These are phyloP conservation scores for Claviceps humidiphila DNA, from an alignment of 2,329 filamentous ascomycete species.

Conservation along the genomic window DNA sequence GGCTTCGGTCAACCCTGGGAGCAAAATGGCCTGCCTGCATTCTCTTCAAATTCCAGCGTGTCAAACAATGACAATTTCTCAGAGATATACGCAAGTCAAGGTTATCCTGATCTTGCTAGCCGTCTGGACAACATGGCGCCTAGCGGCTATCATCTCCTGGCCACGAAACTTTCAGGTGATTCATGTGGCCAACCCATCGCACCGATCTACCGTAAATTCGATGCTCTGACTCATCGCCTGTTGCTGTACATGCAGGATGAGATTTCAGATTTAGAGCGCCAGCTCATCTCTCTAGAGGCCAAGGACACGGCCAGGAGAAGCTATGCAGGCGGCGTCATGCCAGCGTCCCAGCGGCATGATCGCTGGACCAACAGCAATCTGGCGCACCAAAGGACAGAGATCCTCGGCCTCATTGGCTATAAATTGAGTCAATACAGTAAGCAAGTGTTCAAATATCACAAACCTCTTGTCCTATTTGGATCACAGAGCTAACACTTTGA, in stretches of 20 bases:
- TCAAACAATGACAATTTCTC: conserved; percentile 1
- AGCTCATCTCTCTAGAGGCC: conserved; percentile 56
- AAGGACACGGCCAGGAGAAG: conserved; percentile 36
- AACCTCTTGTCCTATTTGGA: background rate
- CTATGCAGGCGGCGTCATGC: conserved; percentile 30
- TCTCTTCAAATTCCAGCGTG: conserved; percentile 1
- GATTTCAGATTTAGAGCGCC: conserved; percentile 65
- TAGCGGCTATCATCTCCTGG: conserved; percentile 51
- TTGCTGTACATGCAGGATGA: conserved; percentile 79
- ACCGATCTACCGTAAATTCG: conserved; percentile 74
- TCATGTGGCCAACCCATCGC: conserved; percentile 17
- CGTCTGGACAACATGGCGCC: conserved; percentile 14
- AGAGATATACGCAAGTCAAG: background rate
- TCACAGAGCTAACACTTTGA: conserved; percentile 5
- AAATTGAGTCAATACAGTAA: conserved; percentile 58
- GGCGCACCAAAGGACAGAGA: conserved; percentile 45
- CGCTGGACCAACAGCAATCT: conserved; percentile 40
- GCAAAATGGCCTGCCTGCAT: background rate
- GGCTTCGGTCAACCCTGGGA: background rate
- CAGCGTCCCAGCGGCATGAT: conserved; percentile 47
- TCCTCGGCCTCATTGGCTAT: conserved; percentile 48
- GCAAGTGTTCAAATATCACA: conserved; percentile 10
- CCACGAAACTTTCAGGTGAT: conserved; percentile 33
- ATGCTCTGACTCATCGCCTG: conserved; percentile 67
- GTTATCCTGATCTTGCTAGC: background rate